Evolutionary conservation across 2,329 filamentous ascomycete genomes (phyloP), one percentile per base, ranked within the genome.

Genomic region (Alternaria sp.): DNA sequence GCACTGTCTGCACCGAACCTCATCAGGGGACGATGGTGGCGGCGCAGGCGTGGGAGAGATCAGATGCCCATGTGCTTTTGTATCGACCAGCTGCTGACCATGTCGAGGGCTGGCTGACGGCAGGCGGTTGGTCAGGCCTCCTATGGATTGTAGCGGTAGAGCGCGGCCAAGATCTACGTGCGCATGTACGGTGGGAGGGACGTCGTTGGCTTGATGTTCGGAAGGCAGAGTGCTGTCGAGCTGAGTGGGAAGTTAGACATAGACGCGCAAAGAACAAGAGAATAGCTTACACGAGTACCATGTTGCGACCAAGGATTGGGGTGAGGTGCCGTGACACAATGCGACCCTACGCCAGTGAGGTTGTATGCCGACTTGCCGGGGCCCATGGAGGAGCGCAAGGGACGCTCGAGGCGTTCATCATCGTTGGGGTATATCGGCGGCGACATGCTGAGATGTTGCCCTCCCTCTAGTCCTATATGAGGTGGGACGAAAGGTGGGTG

Each of bases 261-360:
- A 4, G 9, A 17, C 3, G 21, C n/a, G 7, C 10, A 19, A 10
- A 8, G 28, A 26, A 40, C 6, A 6, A 10, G 15, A 25, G 19
- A 26, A 15, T 19, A 15, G 9, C 32, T 54, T 59, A 67, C 64
- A 25, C 47, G 57, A 28, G 47, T 54, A 21, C 59, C 62, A 21
- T 59, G 30, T 12, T 54, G 55, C 6, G 64, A 67, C 61, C 61
- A 64, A 25, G 64, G 57, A 9, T 19, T 51, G 25, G 36, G 44
- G 1, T 10, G 23, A 10, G 57, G 25, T 21, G 21, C 7, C 12
- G 19, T 23, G 19, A 15, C 19, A 23, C 21, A 1, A 12, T n/a
- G 21, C 21, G 12, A 46, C 4, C 6, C 44, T 46, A 25, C 44
- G 17, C 2, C 44, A 15, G 6, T 46, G 25, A 9, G 4, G 6